Evolutionary conservation across 164 flowering plant species (phyloP), one percentile per base, ranked within the genome.

Genomic region (Magnolia kwangsiensis): DNA sequence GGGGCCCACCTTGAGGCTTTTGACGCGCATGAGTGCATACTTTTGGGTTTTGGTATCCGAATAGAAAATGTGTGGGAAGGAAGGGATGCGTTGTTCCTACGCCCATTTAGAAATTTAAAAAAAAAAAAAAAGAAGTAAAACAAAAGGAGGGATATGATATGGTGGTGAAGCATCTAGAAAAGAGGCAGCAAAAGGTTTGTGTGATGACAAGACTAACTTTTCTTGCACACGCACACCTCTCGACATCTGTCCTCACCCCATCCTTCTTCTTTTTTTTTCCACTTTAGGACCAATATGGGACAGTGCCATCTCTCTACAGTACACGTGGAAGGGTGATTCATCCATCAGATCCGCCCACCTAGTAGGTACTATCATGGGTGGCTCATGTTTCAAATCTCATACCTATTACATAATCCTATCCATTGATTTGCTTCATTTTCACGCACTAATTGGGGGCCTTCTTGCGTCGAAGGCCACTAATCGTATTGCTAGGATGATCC

Each of bases 51-150:
- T 84, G 84, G 83, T 72, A 81, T 79, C 24, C 14, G 18, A 74
- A 71, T 74, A 74, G 78, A 79, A 83, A 78, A 79, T 83, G 78
- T 82, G 88, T 87, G 90, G 87, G 88, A 81, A 80, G 80, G 78
- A 85, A 84, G 73, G 84, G 79, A 79, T 69, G 95, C 95, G 95
- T 91, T 91, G 90, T 78, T 88, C 85, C 81, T 81, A 91, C 84
- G 95, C 95, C 77, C 84, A 87, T 55, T 55, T 55, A 55, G 27
- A 24, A 24, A 24, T 24, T 55, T 9, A 14, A 14, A 83, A 81
- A 78, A 77, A 75, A 76, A 69, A 74, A 74, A 50, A 31, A 58
- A 65, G 7, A 55, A 61, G 58, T 50, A 73, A 74, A 71, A 66
- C 16, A 66, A 72, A 49, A 74, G 67, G 61, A 51, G 70, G 75